Evolutionary conservation across 768 basidiomycete species (phyloP), one percentile per base, ranked within the genome.

Genomic region (Russula lepida): DNA sequence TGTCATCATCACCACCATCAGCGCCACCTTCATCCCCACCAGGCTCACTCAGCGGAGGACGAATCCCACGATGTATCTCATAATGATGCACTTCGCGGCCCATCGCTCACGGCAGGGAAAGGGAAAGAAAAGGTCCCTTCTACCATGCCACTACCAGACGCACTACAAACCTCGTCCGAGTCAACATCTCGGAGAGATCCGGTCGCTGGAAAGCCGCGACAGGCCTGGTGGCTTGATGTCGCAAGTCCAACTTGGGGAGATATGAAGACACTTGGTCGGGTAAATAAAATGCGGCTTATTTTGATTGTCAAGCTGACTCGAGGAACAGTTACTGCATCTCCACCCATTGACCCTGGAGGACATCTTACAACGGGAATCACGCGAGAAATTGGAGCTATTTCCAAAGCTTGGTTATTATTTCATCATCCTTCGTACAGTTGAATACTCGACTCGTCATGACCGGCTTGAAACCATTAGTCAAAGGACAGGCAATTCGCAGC

Each of bases 281-380:
- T 85, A 67, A 55, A 78, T 53, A 28, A 13, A 28, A 15, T 21
- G 2, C 35, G 37, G 17, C 35, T 55, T 28, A 43, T 17, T 21
- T 37, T 19, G 37, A 30, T 41, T 25, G 32, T 27, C 8, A 33
- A 39, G 25, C 50, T 30, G 52, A 65, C 37, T 41, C 46, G 19
- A 59, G 47, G 32, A 50, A 27, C 28, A 94, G 92, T 74, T 90
- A 19, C 76, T 95, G 27, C 89, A 91, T 63, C 79, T 98, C 0
- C 95, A 98, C 71, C 95, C 95, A 0, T 75, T 98, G 49, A 95
- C 94, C 0, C 78, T 97, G 13, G 95, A 98, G 72, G 94, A 98
- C 73, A 91, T 95, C 48, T 73, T 98, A 8, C 89, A 92, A 62
- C 86, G 89, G 73, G 94, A 98, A 62, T 87, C 91, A 17, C 81